A percentile compares a stretch with the other conserved stretches of the same genome.
phyloP scores from a whole-genome alignment of 192 early-diverging fungal genomes.

The Gamsiella multidivaricata region DNA sequence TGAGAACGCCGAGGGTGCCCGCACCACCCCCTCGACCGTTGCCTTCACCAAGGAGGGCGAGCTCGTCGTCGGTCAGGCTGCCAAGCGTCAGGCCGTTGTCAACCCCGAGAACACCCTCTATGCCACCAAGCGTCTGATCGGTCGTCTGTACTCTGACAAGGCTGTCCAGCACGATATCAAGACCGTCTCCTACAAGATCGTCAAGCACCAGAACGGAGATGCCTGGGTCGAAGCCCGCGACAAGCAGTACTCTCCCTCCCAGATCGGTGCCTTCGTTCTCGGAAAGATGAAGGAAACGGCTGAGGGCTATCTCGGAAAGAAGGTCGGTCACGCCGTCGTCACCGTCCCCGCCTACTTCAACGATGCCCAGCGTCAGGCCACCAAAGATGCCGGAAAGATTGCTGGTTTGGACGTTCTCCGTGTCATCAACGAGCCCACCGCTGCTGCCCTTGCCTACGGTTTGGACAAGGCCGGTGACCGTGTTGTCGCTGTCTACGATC shows the following conservation, averaged over 20 bases:
- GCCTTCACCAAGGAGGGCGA: slow-evolving; percentile 97
- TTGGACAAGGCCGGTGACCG: slow-evolving; percentile 86
- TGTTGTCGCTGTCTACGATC: slow-evolving; percentile 93
- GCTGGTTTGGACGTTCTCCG: slow-evolving; percentile 89
- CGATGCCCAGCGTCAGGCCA: slow-evolving; percentile 94
- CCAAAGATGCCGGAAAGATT: slow-evolving; percentile 93
- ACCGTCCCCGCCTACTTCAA: slow-evolving; percentile 99
- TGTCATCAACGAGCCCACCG: slow-evolving; percentile 96
- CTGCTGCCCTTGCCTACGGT: slow-evolving; percentile 92
- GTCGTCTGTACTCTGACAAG: slow-evolving; percentile 89
- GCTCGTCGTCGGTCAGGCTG: slow-evolving; percentile 94
- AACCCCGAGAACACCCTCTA: slow-evolving; percentile 99
- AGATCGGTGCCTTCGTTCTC: slow-evolving; percentile 95
- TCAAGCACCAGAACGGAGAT: slow-evolving; percentile 95
- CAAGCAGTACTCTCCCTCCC: slow-evolving; percentile 94
- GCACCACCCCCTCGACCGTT: slow-evolving; percentile 96
- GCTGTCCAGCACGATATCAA: slow-evolving; percentile 93
- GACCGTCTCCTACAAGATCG: slow-evolving; percentile 94
- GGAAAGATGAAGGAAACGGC: slow-evolving; percentile 99
- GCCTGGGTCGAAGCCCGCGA: slow-evolving; percentile 97
- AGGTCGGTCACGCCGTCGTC: slow-evolving; percentile 89
- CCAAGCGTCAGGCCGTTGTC: slow-evolving; percentile 98
- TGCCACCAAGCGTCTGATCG: slow-evolving; percentile 97
- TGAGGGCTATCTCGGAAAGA: slow-evolving; percentile 80
- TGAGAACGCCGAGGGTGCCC: slow-evolving; percentile 96